Base-by-base conservation (phyloP, 176 grass and related monocot species). In the Lolium perenne region DNA sequence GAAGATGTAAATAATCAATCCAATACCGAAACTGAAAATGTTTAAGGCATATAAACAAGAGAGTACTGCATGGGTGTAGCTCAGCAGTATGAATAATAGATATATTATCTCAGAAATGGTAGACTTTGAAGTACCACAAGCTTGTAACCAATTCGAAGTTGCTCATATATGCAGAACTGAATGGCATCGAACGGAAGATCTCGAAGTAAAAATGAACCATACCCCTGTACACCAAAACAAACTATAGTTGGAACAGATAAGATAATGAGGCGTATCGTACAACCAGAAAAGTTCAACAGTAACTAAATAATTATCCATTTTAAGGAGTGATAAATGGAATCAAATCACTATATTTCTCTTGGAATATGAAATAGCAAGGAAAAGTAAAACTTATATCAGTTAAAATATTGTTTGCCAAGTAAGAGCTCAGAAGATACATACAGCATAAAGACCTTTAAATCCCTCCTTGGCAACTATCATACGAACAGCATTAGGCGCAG, bases 111-210 rank as follows among this genome's bases (percentile, higher is more conserved):
- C 63, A 23, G 35, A 14, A 87, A 48, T 56, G 65, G 18, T 35
- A 64, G 22, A 80, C 13, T n/a, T 29, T 69, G 51, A 82, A 7
- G 65, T 93, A 95, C 96, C 82, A 91, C 22, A 80, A 87, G 22
- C 83, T 94, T 98, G 76, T 98, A 95, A 80, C 97, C 97, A 80
- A 98, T 92, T 83, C 94, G 90, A 85, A 98, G 88, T 78, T 98
- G 97, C 84, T 98, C 94, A 13, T 98, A 95, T 82, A 98, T 84
- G 64, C 97, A 98, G 53, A 98, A 98, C 10, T 98, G 97, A 58
- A 98, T 92, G 18, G 97, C 97, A 60, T 98, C 97, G 35, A 98
- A 98, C 8, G 96, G 93, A 26, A 95, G 82, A 91, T 98, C 96
- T 84, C 96, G 90, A 65, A 98, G 77, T 41, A 98, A 85, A 92